A percentile compares a stretch with the other conserved stretches of the same genome.
Conservation (phyloP, 192 early-diverging fungal genomes). For the Backusella tuberculispora region DNA sequence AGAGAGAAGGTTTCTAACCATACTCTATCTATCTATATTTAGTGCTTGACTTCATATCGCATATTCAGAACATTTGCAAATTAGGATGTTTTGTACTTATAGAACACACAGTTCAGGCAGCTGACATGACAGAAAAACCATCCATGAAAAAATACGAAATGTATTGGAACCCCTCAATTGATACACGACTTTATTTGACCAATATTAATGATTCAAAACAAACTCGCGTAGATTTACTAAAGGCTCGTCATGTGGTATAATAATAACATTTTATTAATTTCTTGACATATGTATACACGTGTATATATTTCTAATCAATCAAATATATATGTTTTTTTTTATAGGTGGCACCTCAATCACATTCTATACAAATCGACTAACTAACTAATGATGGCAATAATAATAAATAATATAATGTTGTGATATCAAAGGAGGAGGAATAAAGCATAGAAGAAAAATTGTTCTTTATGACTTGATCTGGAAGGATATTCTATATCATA, state of each 20-base stretch:
- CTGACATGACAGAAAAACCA: neutral
- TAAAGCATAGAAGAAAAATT: too few relatives aligned
- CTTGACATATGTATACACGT: too few relatives aligned
- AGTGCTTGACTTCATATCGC: neutral
- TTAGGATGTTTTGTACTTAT: neutral
- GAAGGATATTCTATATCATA: neutral
- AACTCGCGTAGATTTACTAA: neutral
- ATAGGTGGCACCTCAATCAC: neutral
- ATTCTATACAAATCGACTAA: neutral
- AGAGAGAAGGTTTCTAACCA: too few relatives aligned
- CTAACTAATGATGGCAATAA: neutral
- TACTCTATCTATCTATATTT: neutral
- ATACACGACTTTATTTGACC: conserved; percentile 1
- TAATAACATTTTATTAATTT: too few relatives aligned
- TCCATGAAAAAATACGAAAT: neutral
- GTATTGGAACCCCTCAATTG: neutral
- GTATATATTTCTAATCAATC: too few relatives aligned
- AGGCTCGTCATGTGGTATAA: neutral
- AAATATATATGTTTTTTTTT: neutral
- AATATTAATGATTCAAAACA: neutral
- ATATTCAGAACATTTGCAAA: neutral
- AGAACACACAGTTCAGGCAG: neutral
- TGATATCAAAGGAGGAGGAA: too few relatives aligned
- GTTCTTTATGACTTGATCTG: neutral
- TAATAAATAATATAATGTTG: neutral